Evolutionary conservation across 2,329 filamentous ascomycete species (phyloP), one percentile per base, ranked within the genome.

Genomic region (Arthrobotrys conoides): DNA sequence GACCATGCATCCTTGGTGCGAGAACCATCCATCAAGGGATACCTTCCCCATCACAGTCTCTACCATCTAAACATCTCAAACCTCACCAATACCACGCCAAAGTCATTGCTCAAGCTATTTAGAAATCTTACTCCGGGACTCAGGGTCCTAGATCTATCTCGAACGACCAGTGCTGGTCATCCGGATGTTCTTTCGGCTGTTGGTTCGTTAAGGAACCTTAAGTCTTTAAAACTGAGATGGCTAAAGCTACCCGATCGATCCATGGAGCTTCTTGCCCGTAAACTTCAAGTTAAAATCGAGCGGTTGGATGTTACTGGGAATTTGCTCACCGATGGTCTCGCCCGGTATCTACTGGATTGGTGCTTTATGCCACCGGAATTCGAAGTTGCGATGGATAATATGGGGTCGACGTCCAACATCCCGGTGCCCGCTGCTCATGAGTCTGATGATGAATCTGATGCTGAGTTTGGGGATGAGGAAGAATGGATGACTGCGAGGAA

Each of bases 361-460:
- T 77, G 72, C 16, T 82, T 82, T 33, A 78, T 81, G 22, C 81
- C 81, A 1, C 81, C 81, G 10, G 80, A 80, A 3, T 82, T 82
- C 57, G 73, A 73, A 36, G 49, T 70, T 3, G 41, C 65, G 4
- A 36, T 65, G 5, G 33, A 30, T 18, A 49, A 33, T 24, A 66
- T 5, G 27, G 48, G 18, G 10, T n/a, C n/a, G n/a, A n/a, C n/a
- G n/a, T 41, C 30, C 1, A 5, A 61, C 10, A 16, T 24, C 27
- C 57, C 22, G 30, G 18, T 65, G 8, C 68, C 73, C 16, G 61
- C 27, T 10, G 68, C 61, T 22, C 67, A 77, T 67, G 73, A 71
- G 1, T 71, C 67, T 3, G 73, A 78, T 27, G 51, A 68, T n/a
- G 75, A 78, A 20, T 61, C 51, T 22, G 67, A 72, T 22, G 51